Evolutionary conservation across 805 yeast genomes (phyloP), one percentile per base, ranked within the genome.

Genomic region (Kazachstania martiniae): DNA sequence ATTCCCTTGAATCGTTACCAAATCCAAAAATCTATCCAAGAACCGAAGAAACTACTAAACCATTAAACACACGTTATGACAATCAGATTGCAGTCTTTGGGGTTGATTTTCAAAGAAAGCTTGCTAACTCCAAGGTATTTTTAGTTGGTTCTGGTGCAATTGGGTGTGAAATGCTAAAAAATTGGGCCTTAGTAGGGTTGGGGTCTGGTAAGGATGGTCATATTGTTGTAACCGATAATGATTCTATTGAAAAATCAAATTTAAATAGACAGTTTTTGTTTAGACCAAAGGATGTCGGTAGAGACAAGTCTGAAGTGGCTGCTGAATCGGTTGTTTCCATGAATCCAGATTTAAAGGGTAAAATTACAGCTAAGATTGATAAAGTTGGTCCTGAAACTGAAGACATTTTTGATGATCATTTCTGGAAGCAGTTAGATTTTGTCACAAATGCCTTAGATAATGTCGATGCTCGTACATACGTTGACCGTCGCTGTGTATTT

Each of bases 121-220:
- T 91, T 36, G 73, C 83, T 24, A 84, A 87, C 57, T 63, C 81
- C 41, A 79, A 74, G 50, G 85, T 87, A 3, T 89, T 91, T 58
- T 65, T 91, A 43, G 98, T 91, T 25, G 98, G 98, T 28, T 70
- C 96, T 2, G 98, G 98, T 55, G 98, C 98, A 13, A 91, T 91
- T 65, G 98, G 98, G 25, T 91, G 98, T 65, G 98, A 91, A 62
- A 89, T 91, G 87, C 68, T 91, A 50, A 91, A 91, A 62, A 87
- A 85, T 53, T 91, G 97, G 97, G 95, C 98, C 4, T 70, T 91
- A 71, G 70, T 87, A 73, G 98, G 98, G 28, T 63, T 91, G 33
- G 97, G 94, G 22, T 70, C 94, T 16, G 97, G 97, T 26, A 84
- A 87, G 25, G 59, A 80, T 3, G 98, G 98, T 48, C 70, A 74